Percentiles rank a stretch among this genome's conserved stretches.
These are phyloP conservation scores for Paecilomyces variotii DNA, from an alignment of 2,329 filamentous ascomycete genomes.

Conservation along the genomic window DNA sequence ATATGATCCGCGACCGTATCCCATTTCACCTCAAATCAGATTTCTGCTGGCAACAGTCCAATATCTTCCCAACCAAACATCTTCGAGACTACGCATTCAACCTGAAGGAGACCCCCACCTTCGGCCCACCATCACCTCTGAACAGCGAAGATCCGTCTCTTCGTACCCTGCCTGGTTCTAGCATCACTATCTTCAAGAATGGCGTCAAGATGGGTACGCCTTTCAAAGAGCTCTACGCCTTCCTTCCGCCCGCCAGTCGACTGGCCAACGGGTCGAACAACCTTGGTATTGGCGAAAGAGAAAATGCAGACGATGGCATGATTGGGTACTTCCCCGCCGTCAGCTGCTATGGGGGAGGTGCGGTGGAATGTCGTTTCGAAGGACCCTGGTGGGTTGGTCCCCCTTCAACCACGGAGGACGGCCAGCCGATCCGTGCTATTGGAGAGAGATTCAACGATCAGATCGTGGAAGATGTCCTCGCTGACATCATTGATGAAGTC, in stretches of 20 bases:
- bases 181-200: conserved; percentile 89
- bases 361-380: conserved; percentile 89
- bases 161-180: conserved; percentile 76
- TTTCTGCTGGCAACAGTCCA: conserved; percentile 73
- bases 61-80: conserved; percentile 67
- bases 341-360: conserved; percentile 83
- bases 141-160: conserved; percentile 67
- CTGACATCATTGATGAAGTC: conserved; percentile 89
- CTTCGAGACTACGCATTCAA: conserved; percentile 61
- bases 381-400: conserved; percentile 89
- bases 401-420: conserved; percentile 41
- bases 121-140: conserved; percentile 45
- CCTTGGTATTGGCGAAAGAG: conserved; percentile 58
- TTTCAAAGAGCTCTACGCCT: conserved; percentile 80
- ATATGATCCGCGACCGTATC: conserved; percentile 90
- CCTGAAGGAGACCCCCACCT: conserved; percentile 37
- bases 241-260: conserved; percentile 77
- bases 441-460: conserved; percentile 82
- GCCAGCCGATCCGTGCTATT: conserved; percentile 49
- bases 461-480: conserved; percentile 87
- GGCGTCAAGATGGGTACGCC: conserved; percentile 77
- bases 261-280: conserved; percentile 37
- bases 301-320: conserved; percentile 88
- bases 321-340: conserved; percentile 93
- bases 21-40: conserved; percentile 91